Evolutionary conservation across 768 basidiomycete genomes (phyloP), one percentile per base, ranked within the genome.

Genomic region (Crepidotus variabilis): DNA sequence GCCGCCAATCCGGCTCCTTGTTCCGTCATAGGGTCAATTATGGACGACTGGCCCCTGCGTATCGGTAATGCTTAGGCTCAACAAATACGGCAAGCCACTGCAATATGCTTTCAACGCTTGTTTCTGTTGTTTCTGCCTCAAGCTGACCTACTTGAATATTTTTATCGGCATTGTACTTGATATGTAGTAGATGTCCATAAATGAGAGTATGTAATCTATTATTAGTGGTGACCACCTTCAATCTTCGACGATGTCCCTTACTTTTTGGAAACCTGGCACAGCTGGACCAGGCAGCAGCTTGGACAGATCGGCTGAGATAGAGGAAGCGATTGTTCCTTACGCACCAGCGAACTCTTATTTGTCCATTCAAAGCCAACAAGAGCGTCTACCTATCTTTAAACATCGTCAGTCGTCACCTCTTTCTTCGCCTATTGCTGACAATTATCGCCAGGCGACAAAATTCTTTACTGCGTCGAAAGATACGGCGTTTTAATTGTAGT

Each of bases 201-300:
- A 10, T 3, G 20, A 28, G 20, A 23, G 16, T 46, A 36, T 16
- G 24, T 4, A 8, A 13, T 18, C 53, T 54, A 54, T 45, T 45
- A 24, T 54, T 54, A 46, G 52, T 45, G 10, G 1, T 5, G 4
- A 1, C n/a, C 1, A 11, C 24, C 24, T 46, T 23, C 9, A 16
- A 52, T 11, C 47, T 4, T 28, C 39, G 21, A 50, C 56, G 56
- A 83, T 85, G 82, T 76, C 81, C 18, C 71, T 86, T 54, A 81
- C 85, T 46, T 94, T 95, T 67, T 95, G 93, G 93, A 94, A 92
- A 69, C 94, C 94, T 4, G 94, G 94, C 14, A 88, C 91, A 13
- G 67, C 75, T 50, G 91, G 82, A 0, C 93, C 94, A 47, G 94
- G 94, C 2, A 94, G 92, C 64, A 85, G 83, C 21, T 82, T 96